These are phyloP conservation scores for Microdochium nivale DNA, from an alignment of 2,329 filamentous ascomycete genomes.

Conservation along the genomic window DNA sequence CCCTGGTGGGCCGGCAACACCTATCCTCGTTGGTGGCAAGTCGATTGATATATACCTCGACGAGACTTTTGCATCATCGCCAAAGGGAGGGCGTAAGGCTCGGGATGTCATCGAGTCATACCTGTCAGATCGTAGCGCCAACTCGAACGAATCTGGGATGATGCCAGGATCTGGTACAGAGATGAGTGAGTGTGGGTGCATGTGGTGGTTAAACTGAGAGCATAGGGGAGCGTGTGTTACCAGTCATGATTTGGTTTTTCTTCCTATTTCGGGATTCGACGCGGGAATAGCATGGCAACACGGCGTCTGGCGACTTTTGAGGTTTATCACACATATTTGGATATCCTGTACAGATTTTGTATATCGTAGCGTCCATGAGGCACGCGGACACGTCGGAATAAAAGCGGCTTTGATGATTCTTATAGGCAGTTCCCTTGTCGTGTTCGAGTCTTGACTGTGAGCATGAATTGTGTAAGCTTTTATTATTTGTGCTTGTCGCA, in stretches of 20 bases:
- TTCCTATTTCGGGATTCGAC: background rate
- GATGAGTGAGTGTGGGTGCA: slow-evolving; percentile 39
- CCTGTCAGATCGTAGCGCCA: slow-evolving; percentile 1
- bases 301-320: background rate
- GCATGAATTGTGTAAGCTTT: too few relatives aligned
- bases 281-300: background rate
- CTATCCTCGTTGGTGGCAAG: slow-evolving; percentile 27
- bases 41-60: slow-evolving; percentile 33
- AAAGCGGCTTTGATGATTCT: too few relatives aligned
- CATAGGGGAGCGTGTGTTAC: background rate
- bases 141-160: slow-evolving; percentile 2
- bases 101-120: slow-evolving; percentile 7
- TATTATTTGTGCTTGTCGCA: too few relatives aligned
- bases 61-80: slow-evolving; percentile 21
- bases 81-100: background rate
- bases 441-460: too few relatives aligned
- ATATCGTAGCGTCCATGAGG: background rate
- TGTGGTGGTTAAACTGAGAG: slow-evolving; percentile 40
- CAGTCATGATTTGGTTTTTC: background rate
- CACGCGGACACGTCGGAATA: background rate
- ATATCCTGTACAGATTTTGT: background rate
- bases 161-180: slow-evolving; percentile 17
- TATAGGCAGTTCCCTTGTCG: too few relatives aligned
- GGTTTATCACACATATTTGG: background rate
- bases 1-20: slow-evolving; percentile 25